Evolutionary conservation across 2,329 filamentous ascomycete species (phyloP), one percentile per base, ranked within the genome.

Genomic region (Geosmithia putterillii): DNA sequence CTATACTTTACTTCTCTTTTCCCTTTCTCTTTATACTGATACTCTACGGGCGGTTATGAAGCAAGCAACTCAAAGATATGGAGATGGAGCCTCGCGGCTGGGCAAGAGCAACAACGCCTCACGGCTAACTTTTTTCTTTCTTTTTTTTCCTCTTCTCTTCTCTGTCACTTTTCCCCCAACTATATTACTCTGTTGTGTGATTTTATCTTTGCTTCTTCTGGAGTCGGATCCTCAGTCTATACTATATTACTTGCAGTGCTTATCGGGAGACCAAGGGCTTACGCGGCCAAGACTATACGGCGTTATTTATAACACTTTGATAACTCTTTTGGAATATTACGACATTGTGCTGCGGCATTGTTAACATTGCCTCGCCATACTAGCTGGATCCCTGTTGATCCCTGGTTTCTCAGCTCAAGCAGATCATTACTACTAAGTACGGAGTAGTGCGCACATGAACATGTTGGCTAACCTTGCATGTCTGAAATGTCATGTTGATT

Each of bases 81-180:
- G 36, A 10, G 17, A 32, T 32, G 46, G 48, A 50, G 55, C 52
- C 54, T 56, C 55, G 46, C 56, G 56, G 56, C 54, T 50, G 9
- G 43, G 47, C 48, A 53, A 57, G 52, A 57, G 43, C 45, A 12
- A 25, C 48, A 45, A 48, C 49, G 54, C 53, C 55, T 57, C 55
- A 53, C 53, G 53, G 54, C 54, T 53, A 38, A 23, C 20, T 41
- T 41, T 47, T 49, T 45, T 35, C 44, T 47, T 44, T 15, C 43
- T 44, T 21, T 40, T 37, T 9, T 40, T 36, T 43, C 37, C 36
- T 22, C 20, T 34, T 40, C 36, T 40, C 15, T 23, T 20, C n/a
- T 12, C n/a, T 44, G 40, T 18, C 38, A 19, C 19, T 39, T 19
- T 41, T 38, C 14, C n/a, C n/a, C 34, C 14, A 6, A n/a, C 15